Evolutionary conservation across 2,329 filamentous ascomycete genomes (phyloP), one percentile per base, ranked within the genome.

Genomic region (Fusarium equiseti): DNA sequence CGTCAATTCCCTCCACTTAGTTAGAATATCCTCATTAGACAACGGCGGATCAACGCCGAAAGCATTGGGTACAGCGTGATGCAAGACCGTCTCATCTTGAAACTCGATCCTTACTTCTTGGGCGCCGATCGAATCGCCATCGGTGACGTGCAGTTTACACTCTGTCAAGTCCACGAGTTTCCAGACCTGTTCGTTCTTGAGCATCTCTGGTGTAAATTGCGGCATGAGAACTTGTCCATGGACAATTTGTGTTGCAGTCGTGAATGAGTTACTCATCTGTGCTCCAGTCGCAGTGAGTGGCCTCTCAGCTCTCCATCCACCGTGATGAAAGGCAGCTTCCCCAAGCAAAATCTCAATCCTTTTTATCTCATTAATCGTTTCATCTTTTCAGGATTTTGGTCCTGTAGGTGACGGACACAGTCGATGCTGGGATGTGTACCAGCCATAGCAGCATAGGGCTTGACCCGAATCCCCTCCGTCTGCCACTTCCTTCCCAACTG

Each of bases 261-360:
- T 56, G 18, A 59, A 58, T 10, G 57, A 45, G 51, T 59, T 59
- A 29, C 57, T 58, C 57, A 59, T 59, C 40, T 59, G 57, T 9
- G 57, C 51, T 8, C 57, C 51, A 6, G 40, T 59, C 10, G 57
- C 40, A 5, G 51, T 59, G 12, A 59, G 57, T 3, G 57, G 51
- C 4, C 8, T 35, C 2, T n/a, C 18, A 26, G 57, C 57, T 27
- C 35, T 45, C 57, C 52, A 59, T 3, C 51, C 52, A 13, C 52
- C 51, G 18, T 59, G 51, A 15, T 59, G 51, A 42, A 57, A 59
- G 9, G 57, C 57, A 38, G 57, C 57, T 58, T 59, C 57, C 5
- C 57, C 57, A 10, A 59, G 29, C 5, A 59, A 8, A 5, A 59
- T 45, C 2, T 58, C 51, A 5, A 58, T 59, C 11, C 31, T 45